These are phyloP conservation scores for Anethum foeniculum DNA, from an alignment of 140 eudicot genomes.

Conservation along the genomic window DNA sequence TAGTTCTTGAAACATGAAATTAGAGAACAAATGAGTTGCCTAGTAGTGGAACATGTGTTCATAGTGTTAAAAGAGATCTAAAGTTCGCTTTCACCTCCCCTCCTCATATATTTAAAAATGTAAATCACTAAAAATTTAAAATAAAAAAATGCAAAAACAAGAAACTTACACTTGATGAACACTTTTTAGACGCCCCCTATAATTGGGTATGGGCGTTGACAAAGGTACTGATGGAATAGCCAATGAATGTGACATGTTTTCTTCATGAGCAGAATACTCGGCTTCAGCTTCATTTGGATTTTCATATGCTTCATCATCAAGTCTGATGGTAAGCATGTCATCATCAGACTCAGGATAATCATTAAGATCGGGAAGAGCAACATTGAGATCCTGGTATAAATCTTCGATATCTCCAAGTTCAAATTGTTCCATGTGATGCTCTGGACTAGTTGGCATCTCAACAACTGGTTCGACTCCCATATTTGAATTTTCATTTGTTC, in stretches of 20 bases:
- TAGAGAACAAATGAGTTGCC: background rate
- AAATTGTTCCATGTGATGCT: background rate
- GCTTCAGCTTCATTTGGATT: slow-evolving; percentile 7
- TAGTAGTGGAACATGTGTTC: background rate
- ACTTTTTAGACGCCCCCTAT: slow-evolving; percentile 26
- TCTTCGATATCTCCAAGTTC: slow-evolving; percentile 33
- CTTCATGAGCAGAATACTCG: background rate
- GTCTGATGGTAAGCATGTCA: slow-evolving; percentile 4
- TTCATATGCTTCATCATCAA: background rate
- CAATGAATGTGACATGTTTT: slow-evolving; percentile 4
- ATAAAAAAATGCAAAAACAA: background rate
- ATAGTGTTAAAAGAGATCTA: too few species aligned
- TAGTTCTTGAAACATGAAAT: background rate
- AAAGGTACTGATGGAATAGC: background rate
- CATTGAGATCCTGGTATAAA: slow-evolving; percentile 9
- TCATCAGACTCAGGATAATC: background rate
- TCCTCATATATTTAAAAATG: background rate
- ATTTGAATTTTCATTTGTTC: background rate
- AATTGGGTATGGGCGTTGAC: slow-evolving; percentile 7
- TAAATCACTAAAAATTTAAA: background rate
- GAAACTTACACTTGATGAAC: slow-evolving; percentile 39
- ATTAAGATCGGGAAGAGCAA: slow-evolving; percentile 1
- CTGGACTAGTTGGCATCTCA: background rate
- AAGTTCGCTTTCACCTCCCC: background rate
- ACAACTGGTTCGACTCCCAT: slow-evolving; percentile 1